These are phyloP conservation scores for Tricholoma bakamatsutake DNA, from an alignment of 768 basidiomycete species.

Conservation along the genomic window DNA sequence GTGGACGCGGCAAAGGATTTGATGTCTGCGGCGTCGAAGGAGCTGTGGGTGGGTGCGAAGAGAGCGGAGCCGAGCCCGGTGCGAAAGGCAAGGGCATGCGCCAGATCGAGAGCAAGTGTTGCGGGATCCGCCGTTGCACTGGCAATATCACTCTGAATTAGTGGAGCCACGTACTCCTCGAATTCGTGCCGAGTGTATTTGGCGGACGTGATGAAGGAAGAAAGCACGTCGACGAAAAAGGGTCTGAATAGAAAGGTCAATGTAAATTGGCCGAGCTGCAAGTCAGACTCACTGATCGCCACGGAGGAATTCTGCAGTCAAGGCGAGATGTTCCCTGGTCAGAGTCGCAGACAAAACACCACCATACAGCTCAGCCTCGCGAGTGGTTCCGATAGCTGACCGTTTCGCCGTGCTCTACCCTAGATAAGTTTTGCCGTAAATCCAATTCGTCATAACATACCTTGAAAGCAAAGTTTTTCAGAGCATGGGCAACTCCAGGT, in stretches of 20 bases:
- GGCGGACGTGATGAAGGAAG: slow-evolving; percentile 77
- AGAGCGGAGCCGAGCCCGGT: slow-evolving; percentile 88
- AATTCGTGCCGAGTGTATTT: slow-evolving; percentile 79
- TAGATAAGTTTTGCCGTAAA: neutral
- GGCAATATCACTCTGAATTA: slow-evolving; percentile 64
- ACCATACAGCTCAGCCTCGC: slow-evolving; percentile 91
- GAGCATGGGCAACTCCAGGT: slow-evolving; percentile 85
- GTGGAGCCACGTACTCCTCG: slow-evolving; percentile 65
- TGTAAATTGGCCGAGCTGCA: neutral
- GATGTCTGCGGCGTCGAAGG: slow-evolving; percentile 62
- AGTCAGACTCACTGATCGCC: slow-evolving; percentile 83
- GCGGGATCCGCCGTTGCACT: slow-evolving; percentile 56
- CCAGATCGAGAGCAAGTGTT: slow-evolving; percentile 75
- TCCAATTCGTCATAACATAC: slow-evolving; percentile 36
- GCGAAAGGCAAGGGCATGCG: slow-evolving; percentile 91
- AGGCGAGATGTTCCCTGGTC: slow-evolving; percentile 82
- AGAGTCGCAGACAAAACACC: slow-evolving; percentile 84
- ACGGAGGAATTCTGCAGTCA: slow-evolving; percentile 92
- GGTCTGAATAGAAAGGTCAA: slow-evolving; percentile 37
- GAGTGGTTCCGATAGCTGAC: slow-evolving; percentile 84
- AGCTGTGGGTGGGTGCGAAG: slow-evolving; percentile 67
- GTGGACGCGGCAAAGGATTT: slow-evolving; percentile 66
- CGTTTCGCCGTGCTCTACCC: slow-evolving; percentile 76
- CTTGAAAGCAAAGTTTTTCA: slow-evolving; percentile 99
- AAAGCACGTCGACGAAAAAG: slow-evolving; percentile 87